Base-by-base conservation (phyloP, 495 filamentous ascomycete species). In the Penicillium manginii region DNA sequence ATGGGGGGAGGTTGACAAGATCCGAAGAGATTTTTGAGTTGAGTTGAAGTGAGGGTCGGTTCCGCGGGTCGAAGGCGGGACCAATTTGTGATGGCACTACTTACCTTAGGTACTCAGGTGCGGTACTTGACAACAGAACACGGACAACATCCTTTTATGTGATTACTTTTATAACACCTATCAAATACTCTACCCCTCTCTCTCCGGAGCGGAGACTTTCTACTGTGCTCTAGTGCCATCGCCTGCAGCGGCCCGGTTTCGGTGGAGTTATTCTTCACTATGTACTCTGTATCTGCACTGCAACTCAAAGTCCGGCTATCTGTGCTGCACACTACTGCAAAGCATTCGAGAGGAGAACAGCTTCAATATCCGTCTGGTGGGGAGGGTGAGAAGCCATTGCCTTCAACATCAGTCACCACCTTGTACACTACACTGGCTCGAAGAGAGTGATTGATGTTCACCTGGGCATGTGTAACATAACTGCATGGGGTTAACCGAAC, bases 11-110 rank as follows among this genome's bases (percentile, higher is more conserved):
- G 39, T 23, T 50, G 59, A 50, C 42, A 39, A 43, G n/a, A 58
- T 33, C 60, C 48, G 58, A 66, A 69, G 63, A 65, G 61, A 62
- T 66, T 64, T 65, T 61, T 58, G 58, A 54, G 48, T 52, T 58
- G 53, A 37, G 37, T 45, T 52, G 54, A 47, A 37, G 43, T 31
- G 23, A 14, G 53, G 53, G 26, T 56, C 52, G 48, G 62, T 64
- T 66, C 63, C 63, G 63, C 63, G 53, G 60, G 58, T 40, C 50
- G 54, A 59, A 54, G 62, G 63, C 60, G 63, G 63, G 60, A 55
- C 60, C 26, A 29, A 29, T 29, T 29, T 29, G 26, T 29, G 26
- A 6, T 5, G 23, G 23, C 6, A 8, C 26, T 29, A 29, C 2
- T 26, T n/a, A n/a, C n/a, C n/a, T n/a, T n/a, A n/a, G n/a, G n/a